Base-by-base conservation (phyloP, 176 grass and related monocot species). In the Pontederia crassipes region DNA sequence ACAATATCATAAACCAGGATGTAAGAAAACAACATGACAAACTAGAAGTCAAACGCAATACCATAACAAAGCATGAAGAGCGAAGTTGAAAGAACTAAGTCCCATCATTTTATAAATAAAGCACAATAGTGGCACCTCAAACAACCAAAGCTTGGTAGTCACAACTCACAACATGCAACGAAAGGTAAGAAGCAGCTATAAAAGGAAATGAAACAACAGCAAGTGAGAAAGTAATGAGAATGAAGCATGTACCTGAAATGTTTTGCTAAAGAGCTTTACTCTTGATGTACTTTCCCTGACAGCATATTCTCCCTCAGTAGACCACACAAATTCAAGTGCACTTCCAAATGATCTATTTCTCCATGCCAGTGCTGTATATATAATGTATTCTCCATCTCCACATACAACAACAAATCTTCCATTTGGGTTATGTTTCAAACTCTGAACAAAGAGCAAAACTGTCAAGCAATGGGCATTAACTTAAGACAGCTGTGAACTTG, bases 331-430 rank as follows among this genome's bases (percentile, higher is more conserved):
- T 69, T 98, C 93, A 47, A 98, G 64, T 18, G 84, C 87, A 58
- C 87, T 80, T 65, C 93, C 93, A 83, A 92, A 98, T 58, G 93
- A 98, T 78, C 84, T 87, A 78, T 98, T 98, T 69, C 93, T 88
- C 93, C 93, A 98, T 65, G 93, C 93, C 65, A 98, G 53, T 47
- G 87, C 87, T 48, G 93, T 98, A 78, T 88, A 98, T 67, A 98
- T 98, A 75, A 98, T 92, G 72, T 88, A 86, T 72, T 98, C 93
- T 27, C 87, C 87, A 71, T 98, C 93, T 88, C 93, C 93, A 3
- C 93, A 98, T 48, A 98, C 93, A 67, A 91, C 87, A 69, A 92
- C 93, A 76, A 98, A 92, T 68, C 93, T 82, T 1, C 93, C 93
- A 76, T 92, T 98, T 54, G 81, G 93, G 35, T 98, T 98, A 76